Percentiles rank a stretch among this genome's conserved stretches.
Evolutionary conservation across 352 stramenopile species (phyloP).

Genomic region (Saprolegnia parasitica): DNA sequence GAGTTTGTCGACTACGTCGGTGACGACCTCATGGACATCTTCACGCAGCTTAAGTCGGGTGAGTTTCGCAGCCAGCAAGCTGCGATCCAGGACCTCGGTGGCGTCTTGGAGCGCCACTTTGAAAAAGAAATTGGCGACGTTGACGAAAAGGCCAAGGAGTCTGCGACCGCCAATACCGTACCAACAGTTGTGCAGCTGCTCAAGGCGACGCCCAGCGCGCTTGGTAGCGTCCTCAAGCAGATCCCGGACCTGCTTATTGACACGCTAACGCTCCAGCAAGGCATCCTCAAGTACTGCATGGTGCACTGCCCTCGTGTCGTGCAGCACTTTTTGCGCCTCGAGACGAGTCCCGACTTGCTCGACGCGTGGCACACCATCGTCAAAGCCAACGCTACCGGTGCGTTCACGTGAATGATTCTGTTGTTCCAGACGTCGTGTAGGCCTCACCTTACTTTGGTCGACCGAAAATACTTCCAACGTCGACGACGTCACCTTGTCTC

Average conservation of each 20-base stretch:
- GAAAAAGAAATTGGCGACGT: conserved; percentile 33
- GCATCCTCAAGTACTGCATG: conserved; percentile 67
- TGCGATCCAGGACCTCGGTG: conserved; percentile 7
- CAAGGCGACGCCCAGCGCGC: conserved; percentile 43
- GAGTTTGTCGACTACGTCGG: conserved; percentile 19
- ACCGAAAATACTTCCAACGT: conserved; percentile 22
- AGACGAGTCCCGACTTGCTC: conserved; percentile 40
- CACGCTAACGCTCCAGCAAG: conserved; percentile 52
- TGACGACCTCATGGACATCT: conserved; percentile 24
- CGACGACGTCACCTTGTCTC: conserved; percentile 2
- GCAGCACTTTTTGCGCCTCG: conserved; percentile 61
- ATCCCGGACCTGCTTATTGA: conserved; percentile 54
- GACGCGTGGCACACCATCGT: conserved; percentile 50
- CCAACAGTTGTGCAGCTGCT: conserved; percentile 48
- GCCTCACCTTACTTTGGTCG: conserved; percentile 59
- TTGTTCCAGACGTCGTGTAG: conserved; percentile 10
- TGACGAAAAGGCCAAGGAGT: conserved; percentile 30
- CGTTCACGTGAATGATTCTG: no score
- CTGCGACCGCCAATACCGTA: conserved; percentile 28
- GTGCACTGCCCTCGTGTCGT: conserved; percentile 57
- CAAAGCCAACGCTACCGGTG: conserved; percentile 38
- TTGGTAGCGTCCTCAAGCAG: conserved; percentile 40
- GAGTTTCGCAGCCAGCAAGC: conserved; percentile 17
- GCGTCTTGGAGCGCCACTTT: conserved; percentile 30
- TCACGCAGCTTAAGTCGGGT: neutral